phyloP scores from a whole-genome alignment of 2,329 filamentous ascomycete species.

The Capronia americana region DNA sequence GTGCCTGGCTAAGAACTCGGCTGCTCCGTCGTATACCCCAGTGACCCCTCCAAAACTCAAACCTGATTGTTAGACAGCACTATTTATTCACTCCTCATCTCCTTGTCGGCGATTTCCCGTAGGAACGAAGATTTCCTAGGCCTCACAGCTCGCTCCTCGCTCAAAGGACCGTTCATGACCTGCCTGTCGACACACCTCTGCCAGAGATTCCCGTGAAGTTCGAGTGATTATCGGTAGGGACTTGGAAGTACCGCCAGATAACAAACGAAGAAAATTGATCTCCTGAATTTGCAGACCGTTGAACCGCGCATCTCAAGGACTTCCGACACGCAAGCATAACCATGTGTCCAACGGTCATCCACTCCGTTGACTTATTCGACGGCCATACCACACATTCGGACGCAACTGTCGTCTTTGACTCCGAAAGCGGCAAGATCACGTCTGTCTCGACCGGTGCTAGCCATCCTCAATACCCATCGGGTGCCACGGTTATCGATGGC shows the following conservation, averaged over 20 bases:
- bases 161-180: not conserved
- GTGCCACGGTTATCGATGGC: constrained; percentile 37
- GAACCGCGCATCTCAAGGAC: not conserved
- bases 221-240: not conserved
- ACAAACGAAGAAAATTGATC: not conserved
- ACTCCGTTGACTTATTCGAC: constrained; percentile 37
- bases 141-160: not conserved
- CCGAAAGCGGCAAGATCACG: constrained; percentile 33
- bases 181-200: not conserved
- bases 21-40: not conserved
- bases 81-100: not conserved
- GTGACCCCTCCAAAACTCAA: not conserved
- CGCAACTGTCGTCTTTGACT: constrained; percentile 38
- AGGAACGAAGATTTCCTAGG: not conserved
- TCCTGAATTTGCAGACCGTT: not conserved
- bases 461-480: constrained; percentile 19
- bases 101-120: not conserved
- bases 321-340: not conserved
- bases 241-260: not conserved
- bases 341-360: constrained; percentile 34
- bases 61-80: not conserved
- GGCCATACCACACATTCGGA: constrained; percentile 28
- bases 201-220: not conserved
- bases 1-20: constrained; percentile 5
- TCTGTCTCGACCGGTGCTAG: constrained; percentile 32